Base-by-base conservation (phyloP, 345 rosid species). In the Balakata baccata region DNA sequence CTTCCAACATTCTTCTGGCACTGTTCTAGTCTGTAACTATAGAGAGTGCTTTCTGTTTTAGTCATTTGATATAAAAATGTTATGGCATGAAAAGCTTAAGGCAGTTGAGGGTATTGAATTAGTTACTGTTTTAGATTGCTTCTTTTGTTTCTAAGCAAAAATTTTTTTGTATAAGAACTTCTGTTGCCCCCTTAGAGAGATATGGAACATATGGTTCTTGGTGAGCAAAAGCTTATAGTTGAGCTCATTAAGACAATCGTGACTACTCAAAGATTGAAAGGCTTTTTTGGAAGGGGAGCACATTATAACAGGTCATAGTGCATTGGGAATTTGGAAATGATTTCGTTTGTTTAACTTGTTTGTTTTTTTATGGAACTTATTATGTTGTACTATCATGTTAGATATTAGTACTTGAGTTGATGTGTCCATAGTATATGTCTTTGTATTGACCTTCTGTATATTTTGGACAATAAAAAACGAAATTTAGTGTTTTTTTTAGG, bases 231-330 rank as follows among this genome's bases (percentile, higher is more conserved):
- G 77, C 77, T 70, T 61, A 85, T 88, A 11, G 29, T 83, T 66
- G 87, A 84, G 54, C 84, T 90, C 6, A 81, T 90, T 51, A 77
- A 80, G 80, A 80, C 75, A 74, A 90, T 87, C 75, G 87, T 92
- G 0, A 54, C 73, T 59, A 85, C 86, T 6, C 92, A 90, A 82
- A 89, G 95, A 38, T 46, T 88, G 64, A 79, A 50, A 84, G 91
- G 92, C 2, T 90, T 88, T 90, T 88, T 76, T 90, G 95, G 95
- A 90, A 85, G 78, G 95, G 95, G 76, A 90, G n/a, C n/a, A n/a
- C n/a, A n/a, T n/a, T n/a, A n/a, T n/a, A 29, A 29, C 34, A 29
- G 34, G 34, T 29, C 34, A 29, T 29, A 29, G 1, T 29, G 34
- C 34, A 29, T 29, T 29, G 34, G 34, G 34, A 29, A 1, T 29